These are phyloP conservation scores for Saraca asoca DNA, from an alignment of 331 rosid genomes.

Conservation along the genomic window DNA sequence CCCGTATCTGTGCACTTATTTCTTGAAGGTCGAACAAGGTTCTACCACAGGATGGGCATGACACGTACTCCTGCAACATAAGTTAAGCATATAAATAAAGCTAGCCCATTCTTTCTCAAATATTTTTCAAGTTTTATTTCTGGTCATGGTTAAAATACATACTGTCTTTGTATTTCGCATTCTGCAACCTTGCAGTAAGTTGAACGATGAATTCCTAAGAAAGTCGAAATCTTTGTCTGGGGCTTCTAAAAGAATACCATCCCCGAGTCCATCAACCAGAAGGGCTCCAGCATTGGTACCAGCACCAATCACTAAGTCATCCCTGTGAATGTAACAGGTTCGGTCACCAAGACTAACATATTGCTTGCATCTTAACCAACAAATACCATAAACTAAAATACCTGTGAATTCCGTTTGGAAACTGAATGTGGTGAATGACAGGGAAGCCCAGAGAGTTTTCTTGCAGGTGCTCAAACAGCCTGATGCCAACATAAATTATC, in stretches of 20 bases:
- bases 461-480: conserved; percentile 80
- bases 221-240: conserved; percentile 82
- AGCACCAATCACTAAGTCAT: conserved; percentile 89
- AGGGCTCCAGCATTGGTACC: conserved; percentile 92
- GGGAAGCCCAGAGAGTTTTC: conserved; percentile 76
- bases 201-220: conserved; percentile 89
- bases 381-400: conserved; percentile 32
- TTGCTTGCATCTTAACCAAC: conserved; percentile 13
- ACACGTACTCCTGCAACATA: conserved; percentile 86
- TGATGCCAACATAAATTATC: conserved; percentile 33
- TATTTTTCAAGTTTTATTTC: conserved; percentile 12
- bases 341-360: conserved; percentile 19
- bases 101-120: neutral
- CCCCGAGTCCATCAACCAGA: conserved; percentile 98
- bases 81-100: conserved; percentile 10
- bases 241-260: conserved; percentile 85
- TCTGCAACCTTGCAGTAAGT: conserved; percentile 97
- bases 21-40: conserved; percentile 99
- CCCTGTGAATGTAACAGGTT: conserved; percentile 52
- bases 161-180: conserved; percentile 99
- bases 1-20: conserved; percentile 88
- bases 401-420: conserved; percentile 88
- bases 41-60: conserved; percentile 98
- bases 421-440: conserved; percentile 88
- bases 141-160: conserved; percentile 34